Base-by-base conservation (phyloP, 2,329 filamentous ascomycete genomes). In the Phialophora macrospora region DNA sequence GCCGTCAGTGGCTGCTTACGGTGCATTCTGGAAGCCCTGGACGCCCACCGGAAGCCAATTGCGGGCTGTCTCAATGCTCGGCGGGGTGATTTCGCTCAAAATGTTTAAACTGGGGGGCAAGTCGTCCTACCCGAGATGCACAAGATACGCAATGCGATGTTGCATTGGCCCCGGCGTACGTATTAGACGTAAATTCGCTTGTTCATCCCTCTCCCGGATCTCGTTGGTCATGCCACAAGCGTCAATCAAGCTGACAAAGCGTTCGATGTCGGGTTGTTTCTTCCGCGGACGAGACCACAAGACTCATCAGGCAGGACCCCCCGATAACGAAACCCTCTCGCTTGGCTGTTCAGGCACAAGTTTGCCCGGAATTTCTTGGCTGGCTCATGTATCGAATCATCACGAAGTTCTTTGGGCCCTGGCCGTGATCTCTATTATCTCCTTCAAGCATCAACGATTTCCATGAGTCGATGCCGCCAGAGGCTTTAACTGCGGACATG, bases 1-100 rank as follows among this genome's bases (percentile, higher is more conserved):
- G 34, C 34, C 60, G 49, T 55, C 14, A 54, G 60, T 62, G 60
- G 60, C 60, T 62, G 60, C 60, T 62, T 46, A 62, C 32, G 20
- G 17, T 41, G 28, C 51, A 12, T 32, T 34, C 48, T 30, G 38
- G 51, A 30, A 62, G 32, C 51, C 24, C 49, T 57, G 58, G 52
- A 62, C 52, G 38, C 52, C 49, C 58, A 26, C 55, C n/a, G 8
- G 24, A 20, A 34, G 26, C 52, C 52, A 44, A n/a, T 44, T 44
- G 38, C 38, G n/a, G 38, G 14, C 52, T n/a, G n/a, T 32, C 17
- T 55, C 12, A 9, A 0, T 55, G 28, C 12, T 20, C 32, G 11
- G 52, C 52, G 52, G 52, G 52, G 52, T 55, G 4, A 55, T 26
- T 22, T 55, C 52, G 28, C 52, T 55, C 52, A 55, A 26, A 44